Conservation (phyloP, 805 yeast genomes). For the Starmerella asiatica region DNA sequence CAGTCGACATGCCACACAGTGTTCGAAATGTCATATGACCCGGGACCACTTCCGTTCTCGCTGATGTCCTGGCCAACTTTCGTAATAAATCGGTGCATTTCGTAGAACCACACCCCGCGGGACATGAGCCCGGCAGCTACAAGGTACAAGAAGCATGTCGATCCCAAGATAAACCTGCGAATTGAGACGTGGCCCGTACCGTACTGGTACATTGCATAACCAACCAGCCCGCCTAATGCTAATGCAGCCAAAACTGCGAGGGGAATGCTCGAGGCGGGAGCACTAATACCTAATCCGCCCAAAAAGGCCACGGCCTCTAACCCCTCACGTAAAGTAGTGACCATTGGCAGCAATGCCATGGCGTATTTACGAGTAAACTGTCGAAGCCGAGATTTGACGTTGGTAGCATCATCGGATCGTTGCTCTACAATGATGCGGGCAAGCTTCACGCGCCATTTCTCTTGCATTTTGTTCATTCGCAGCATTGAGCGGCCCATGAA, state of each 20-base stretch:
- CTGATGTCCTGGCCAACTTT: constrained; percentile 74
- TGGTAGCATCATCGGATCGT: constrained; percentile 1
- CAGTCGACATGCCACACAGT: constrained; percentile 93
- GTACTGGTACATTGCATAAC: constrained; percentile 55
- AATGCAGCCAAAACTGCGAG: constrained; percentile 49
- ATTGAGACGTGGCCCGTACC: constrained; percentile 59
- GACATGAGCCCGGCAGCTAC: constrained; percentile 81
- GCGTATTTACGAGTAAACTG: constrained; percentile 40
- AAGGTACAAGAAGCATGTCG: constrained; percentile 68
- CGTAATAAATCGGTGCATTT: constrained; percentile 60
- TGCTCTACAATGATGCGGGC: constrained; percentile 30
- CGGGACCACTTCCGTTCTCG: constrained; percentile 87
- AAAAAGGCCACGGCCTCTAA: constrained; percentile 82
- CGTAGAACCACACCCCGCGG: constrained; percentile 83
- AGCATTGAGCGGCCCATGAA: constrained; percentile 76
- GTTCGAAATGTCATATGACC: constrained; percentile 65
- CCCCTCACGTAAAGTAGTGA: constrained; percentile 81
- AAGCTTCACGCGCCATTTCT: constrained; percentile 61
- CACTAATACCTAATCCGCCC: constrained; percentile 75
- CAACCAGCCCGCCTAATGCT: constrained; percentile 46
- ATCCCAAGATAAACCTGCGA: constrained; percentile 56
- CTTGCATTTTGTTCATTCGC: constrained; percentile 65
- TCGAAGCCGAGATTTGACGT: constrained; percentile 1
- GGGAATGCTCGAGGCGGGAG: constrained; percentile 52
- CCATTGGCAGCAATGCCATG: constrained; percentile 62